phyloP scores from a whole-genome alignment of 2,329 filamentous ascomycete species.

The Neonectria sp. region DNA sequence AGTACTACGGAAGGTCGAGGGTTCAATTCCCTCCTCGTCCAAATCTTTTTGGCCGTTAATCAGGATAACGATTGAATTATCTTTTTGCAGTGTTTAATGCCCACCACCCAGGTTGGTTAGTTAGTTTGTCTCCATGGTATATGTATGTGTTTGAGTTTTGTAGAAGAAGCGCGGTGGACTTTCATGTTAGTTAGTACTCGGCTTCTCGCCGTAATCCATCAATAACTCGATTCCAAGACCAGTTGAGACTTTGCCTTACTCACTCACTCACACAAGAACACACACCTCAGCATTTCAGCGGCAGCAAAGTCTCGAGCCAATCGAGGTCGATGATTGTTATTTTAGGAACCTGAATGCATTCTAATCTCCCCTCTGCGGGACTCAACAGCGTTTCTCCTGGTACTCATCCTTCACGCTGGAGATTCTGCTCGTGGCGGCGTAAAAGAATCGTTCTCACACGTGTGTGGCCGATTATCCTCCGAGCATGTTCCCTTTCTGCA shows the following conservation, averaged over 20 bases:
- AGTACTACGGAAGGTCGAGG: constrained; percentile 39
- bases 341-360: constrained; percentile 1
- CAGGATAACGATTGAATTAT: no score
- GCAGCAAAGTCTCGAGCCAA: neutral
- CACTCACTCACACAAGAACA: neutral
- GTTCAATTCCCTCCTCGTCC: constrained; percentile 47
- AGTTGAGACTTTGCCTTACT: no score
- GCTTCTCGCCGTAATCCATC: no score
- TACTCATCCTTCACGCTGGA: constrained; percentile 13
- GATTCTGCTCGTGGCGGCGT: constrained; percentile 29
- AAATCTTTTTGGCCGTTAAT: constrained; percentile 23
- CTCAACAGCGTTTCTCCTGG: neutral
- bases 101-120: no score
- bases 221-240: no score
- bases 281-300: neutral
- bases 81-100: neutral
- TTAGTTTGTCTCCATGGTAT: no score
- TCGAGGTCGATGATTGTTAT: neutral
- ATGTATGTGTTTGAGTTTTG: no score
- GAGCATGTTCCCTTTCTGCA: constrained; percentile 47
- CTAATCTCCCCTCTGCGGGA: neutral
- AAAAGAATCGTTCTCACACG: constrained; percentile 47
- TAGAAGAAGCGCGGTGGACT: no score
- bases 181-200: no score
- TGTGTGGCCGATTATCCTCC: constrained; percentile 52